Evolutionary conservation across 345 rosid genomes (phyloP).

Genomic region (Hevea brasiliensis): DNA sequence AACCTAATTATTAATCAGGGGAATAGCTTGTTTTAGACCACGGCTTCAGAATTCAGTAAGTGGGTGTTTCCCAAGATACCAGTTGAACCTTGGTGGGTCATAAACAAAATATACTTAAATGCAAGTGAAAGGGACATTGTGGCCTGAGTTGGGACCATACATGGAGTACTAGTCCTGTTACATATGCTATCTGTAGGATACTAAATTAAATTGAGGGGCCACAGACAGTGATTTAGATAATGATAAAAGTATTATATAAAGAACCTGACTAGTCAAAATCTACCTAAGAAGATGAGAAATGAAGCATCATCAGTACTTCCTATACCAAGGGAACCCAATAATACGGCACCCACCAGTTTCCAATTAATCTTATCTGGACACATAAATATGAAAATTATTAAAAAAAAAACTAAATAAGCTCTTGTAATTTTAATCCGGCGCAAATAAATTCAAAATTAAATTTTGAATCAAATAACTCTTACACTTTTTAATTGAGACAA

Average conservation of each 20-base stretch:
- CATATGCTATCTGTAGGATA: neutral
- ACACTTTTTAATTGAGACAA: too few relatives aligned
- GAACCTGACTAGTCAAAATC: neutral
- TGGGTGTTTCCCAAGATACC: neutral
- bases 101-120: neutral
- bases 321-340: too few relatives aligned
- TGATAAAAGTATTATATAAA: neutral
- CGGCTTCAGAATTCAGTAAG: slow-evolving; percentile 1
- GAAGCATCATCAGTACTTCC: too few relatives aligned
- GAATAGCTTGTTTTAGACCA: neutral
- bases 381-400: too few relatives aligned
- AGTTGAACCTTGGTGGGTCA: neutral
- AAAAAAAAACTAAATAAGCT: too few relatives aligned
- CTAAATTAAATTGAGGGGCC: neutral
- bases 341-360: too few relatives aligned
- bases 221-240: neutral
- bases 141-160: neutral
- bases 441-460: too few relatives aligned
- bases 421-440: too few relatives aligned
- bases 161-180: neutral
- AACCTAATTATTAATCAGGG: too few relatives aligned
- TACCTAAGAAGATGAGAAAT: neutral
- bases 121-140: neutral
- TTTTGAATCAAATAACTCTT: too few relatives aligned
- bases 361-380: too few relatives aligned